Evolutionary conservation across 179 eudicot species (phyloP), one percentile per base, ranked within the genome.

Genomic region (Beta lomatogona): DNA sequence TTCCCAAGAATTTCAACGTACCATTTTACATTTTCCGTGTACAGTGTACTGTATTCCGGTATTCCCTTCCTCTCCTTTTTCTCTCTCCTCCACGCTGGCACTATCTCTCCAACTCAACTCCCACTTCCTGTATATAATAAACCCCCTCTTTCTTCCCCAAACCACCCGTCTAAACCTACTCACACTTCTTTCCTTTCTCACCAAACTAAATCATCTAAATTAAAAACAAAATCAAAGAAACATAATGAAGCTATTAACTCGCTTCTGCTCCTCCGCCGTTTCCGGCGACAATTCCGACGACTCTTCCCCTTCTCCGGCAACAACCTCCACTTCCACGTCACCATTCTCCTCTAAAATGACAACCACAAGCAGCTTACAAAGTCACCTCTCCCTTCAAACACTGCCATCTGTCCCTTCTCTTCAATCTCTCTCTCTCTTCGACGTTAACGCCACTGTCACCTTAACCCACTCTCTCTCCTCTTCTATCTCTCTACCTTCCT

Each of bases 401-500:
- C 87, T 93, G 10, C 97, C 98, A 0, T 94, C 98, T 2, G 86
- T 93, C 71, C 96, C 92, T 0, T 93, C 97, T 9, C 92, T 93
- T 53, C 93, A 90, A 60, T 88, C 75, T 48, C 78, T 55, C 89
- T 86, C 63, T 59, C 71, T 72, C 85, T 80, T 88, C 68, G 79
- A 83, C 80, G 36, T 90, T 82, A 52, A 86, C 59, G 36, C 73
- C 68, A 5, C 85, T 82, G 53, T 76, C 70, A 66, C 79, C 58
- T 71, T 74, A 63, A 59, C 79, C 21, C 80, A 61, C 65, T n/a
- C 83, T 78, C 80, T 81, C 82, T 25, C 91, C 78, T 44, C 54
- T 22, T 3, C 85, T 69, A 65, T 81, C 80, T 22, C 90, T 55
- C 58, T 72, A 65, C 46, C 88, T 75, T 88, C 85, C 78, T 82